Percentiles rank a stretch among this genome's conserved stretches.
These are phyloP conservation scores for Botrytis elliptica DNA, from an alignment of 2,329 filamentous ascomycete species.

Conservation along the genomic window DNA sequence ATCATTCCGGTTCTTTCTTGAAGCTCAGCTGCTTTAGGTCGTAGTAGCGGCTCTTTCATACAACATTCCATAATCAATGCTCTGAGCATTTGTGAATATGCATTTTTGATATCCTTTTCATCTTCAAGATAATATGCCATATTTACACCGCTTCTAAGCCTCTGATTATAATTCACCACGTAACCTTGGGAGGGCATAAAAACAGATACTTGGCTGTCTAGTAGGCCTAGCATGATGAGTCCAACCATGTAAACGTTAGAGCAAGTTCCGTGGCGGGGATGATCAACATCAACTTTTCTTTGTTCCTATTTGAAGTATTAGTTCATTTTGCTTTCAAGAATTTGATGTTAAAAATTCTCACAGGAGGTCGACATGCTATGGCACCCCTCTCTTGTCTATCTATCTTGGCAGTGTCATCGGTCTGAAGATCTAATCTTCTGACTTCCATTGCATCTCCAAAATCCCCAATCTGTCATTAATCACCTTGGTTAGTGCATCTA, in stretches of 20 bases:
- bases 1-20: background rate
- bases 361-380: background rate
- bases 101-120: background rate
- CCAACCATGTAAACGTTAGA: background rate
- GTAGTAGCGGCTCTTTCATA: background rate
- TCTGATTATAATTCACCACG: background rate
- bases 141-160: background rate
- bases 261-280: background rate
- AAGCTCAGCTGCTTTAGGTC: background rate
- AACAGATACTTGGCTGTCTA: background rate
- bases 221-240: background rate
- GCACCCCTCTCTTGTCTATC: background rate
- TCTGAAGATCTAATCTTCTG: background rate
- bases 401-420: background rate
- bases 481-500: background rate
- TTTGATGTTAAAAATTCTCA: background rate
- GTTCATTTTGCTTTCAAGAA: background rate
- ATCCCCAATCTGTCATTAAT: background rate
- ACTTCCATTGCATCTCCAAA: slow-evolving; percentile 2
- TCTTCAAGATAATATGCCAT: background rate
- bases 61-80: background rate
- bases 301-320: background rate
- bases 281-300: background rate
- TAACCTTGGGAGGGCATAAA: background rate
- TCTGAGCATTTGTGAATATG: background rate